Conservation (phyloP, 1,284 basidiomycete genomes). For the Phenoliferia sp. region DNA sequence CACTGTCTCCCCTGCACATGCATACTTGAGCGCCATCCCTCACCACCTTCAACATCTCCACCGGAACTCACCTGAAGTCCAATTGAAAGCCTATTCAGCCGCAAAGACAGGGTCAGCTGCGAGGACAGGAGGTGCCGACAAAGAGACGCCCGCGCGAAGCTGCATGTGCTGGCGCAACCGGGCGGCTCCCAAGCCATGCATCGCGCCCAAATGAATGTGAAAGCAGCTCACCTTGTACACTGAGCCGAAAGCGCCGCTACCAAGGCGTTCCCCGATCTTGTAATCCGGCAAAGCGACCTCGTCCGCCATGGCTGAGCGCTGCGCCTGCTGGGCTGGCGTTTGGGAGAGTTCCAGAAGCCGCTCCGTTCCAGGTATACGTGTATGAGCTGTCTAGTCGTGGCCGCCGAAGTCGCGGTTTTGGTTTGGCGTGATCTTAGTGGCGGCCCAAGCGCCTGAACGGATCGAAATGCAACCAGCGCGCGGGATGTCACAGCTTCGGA, state of each 20-base stretch:
- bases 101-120: too few species aligned
- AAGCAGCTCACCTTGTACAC: conserved; percentile 29
- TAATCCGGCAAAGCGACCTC: not conserved
- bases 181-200: too few species aligned
- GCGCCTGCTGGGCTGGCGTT: not conserved
- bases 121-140: not conserved
- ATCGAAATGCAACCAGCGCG: too few species aligned
- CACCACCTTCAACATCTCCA: too few species aligned
- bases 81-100: conserved; percentile 66
- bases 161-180: too few species aligned
- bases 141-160: too few species aligned
- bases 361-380: not conserved
- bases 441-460: too few species aligned
- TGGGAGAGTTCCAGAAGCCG: not conserved
- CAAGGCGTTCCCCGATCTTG: conserved; percentile 34
- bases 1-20: conserved; percentile 90
- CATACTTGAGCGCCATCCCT: too few species aligned
- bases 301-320: not conserved
- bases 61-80: conserved; percentile 51
- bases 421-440: not conserved
- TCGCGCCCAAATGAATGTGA: too few species aligned
- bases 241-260: conserved; percentile 33
- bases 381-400: not conserved
- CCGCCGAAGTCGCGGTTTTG: not conserved
- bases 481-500: too few species aligned